Base-by-base conservation (phyloP, 2,329 filamentous ascomycete species). In the Alternaria sp. region DNA sequence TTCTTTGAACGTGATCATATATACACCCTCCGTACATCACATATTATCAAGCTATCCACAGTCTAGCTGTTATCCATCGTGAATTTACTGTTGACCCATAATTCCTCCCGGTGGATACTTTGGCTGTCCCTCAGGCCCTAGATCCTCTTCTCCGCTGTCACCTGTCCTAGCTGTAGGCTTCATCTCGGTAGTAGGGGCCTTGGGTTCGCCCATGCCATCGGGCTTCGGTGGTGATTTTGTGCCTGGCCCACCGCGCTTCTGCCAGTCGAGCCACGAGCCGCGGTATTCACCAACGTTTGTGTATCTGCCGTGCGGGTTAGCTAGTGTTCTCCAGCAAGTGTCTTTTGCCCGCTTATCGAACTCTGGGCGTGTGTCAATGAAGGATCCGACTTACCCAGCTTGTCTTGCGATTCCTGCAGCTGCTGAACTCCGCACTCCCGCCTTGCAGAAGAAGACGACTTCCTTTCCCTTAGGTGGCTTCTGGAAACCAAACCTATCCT, bases 211-310 rank as follows among this genome's bases (percentile, higher is more conserved):
- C 43, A 49, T 44, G 5, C 72, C 73, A 9, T 67, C 67, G 6
- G 69, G 58, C 49, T 46, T 26, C 1, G 68, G 62, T 5, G 72
- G 71, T 9, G 57, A 64, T 43, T 70, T 75, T 15, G 70, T 76
- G 30, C 70, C 68, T 47, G 85, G 83, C 0, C 94, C 95, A 0
- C 91, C 90, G 63, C 88, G 90, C 74, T 81, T 86, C 67, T 85
- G 85, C 96, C 96, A 98, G 77, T 98, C 95, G 67, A 92, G 67
- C 90, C 90, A 94, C 76, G 89, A 92, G 1, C 91, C 92, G 3
- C 85, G 83, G 75, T 93, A 95, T 81, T 93, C 91, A 19, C 88
- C 88, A 0, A 92, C 88, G 8, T 85, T 87, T 52, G 82, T 80
- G 85, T 92, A 98, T 23, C 10, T 70, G 36, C 25, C 40, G 5